Base-by-base conservation (phyloP, 2,329 filamentous ascomycete genomes). In the Monosporascus sp. region DNA sequence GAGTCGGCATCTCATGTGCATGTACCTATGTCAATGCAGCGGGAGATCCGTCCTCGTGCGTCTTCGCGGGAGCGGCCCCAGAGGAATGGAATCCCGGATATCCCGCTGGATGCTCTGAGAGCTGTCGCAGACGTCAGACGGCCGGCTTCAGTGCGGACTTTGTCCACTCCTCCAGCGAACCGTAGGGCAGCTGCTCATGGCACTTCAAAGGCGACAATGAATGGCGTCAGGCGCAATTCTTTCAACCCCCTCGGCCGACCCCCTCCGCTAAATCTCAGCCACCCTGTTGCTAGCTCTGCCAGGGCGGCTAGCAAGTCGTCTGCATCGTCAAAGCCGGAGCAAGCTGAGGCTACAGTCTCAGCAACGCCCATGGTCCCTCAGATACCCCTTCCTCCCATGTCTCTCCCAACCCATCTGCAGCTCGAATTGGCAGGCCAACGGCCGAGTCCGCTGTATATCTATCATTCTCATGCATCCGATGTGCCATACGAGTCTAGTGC, bases 401-500 rank as follows among this genome's bases (percentile, higher is more conserved):
- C 84, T 0, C 75, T 86, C 26, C 83, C 82, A 3, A 86, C 83
- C 1, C 78, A 87, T 49, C 70, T 87, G 2, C 83, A 87, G 62
- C 77, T 87, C 0, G 84, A 87, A 63, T 70, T 87, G 11, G 81
- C 84, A 2, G 81, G 79, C 4, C 77, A 82, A 52, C 74, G 80
- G 35, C 84, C 84, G 5, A 86, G 81, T 48, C 83, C 82, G 7
- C 69, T 86, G n/a, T 86, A 86, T 60, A 86, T 87, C 52, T 78
- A 86, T 62, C 80, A 81, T 56, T 79, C 82, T 0, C 73, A 80
- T 46, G 65, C 77, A 0, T 75, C 70, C 55, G 82, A 86, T 52
- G 72, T 76, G 24, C 91, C 91, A 0, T 97, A 97, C 70, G 94
- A 99, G 70, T 96, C 92, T 4, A 93, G 90, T 22, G 87, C 87